Conservation (phyloP, 345 rosid species). For the Trapa bicornis region DNA sequence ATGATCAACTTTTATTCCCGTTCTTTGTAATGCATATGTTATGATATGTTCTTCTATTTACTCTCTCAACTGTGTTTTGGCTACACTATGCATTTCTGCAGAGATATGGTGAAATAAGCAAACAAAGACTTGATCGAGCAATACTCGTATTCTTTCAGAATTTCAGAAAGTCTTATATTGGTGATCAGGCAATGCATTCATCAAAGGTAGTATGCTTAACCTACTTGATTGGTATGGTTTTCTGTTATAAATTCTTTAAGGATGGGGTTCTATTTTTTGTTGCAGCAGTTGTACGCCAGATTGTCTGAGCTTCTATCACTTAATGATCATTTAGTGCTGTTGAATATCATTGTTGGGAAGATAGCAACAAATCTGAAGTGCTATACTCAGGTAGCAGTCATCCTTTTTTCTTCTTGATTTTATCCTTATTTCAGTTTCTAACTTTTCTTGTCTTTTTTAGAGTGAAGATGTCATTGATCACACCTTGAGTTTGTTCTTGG, state of each 20-base stretch:
- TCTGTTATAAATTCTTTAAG: constrained; percentile 13
- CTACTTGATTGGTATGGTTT: background rate
- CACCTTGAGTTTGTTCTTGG: constrained; percentile 88
- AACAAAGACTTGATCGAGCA: constrained; percentile 97
- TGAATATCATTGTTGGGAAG: constrained; percentile 90
- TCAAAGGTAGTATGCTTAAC: constrained; percentile 54
- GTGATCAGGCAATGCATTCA: constrained; percentile 99
- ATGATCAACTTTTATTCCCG: background rate
- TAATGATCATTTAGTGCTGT: constrained; percentile 73
- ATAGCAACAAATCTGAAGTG: constrained; percentile 92
- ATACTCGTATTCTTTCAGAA: constrained; percentile 95
- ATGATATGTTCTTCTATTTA: too few species aligned
- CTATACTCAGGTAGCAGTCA: constrained; percentile 56
- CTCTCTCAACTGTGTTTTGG: too few species aligned
- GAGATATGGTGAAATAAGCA: constrained; percentile 86
- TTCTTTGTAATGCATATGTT: background rate
- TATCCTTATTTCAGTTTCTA: constrained; percentile 7
- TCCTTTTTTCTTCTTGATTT: background rate
- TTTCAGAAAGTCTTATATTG: constrained; percentile 94
- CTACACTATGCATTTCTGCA: constrained; percentile 22
- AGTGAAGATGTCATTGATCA: constrained; percentile 90
- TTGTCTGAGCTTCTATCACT: constrained; percentile 89
- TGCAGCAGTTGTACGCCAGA: constrained; percentile 93
- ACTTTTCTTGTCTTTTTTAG: constrained; percentile 28
- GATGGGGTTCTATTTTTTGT: constrained; percentile 26